phyloP scores from a whole-genome alignment of 2,329 filamentous ascomycete species.

The Phoma herbarum region DNA sequence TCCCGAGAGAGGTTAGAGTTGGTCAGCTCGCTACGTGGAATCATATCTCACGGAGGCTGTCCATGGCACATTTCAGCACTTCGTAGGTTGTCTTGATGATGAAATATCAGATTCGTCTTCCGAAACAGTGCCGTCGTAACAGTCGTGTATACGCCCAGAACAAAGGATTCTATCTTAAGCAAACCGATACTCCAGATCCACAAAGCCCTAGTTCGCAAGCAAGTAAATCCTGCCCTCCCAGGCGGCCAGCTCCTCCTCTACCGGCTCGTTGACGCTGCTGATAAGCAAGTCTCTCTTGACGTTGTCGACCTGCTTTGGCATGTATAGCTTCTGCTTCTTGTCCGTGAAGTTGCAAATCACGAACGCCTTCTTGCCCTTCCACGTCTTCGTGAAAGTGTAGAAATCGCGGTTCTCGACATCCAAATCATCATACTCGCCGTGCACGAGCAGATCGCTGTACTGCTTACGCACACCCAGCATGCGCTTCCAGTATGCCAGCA shows the following conservation, averaged over 20 bases:
- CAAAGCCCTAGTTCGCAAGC: conserved; percentile 12
- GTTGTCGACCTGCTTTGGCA: conserved; percentile 43
- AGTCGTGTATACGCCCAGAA: neutral
- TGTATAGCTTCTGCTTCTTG: conserved; percentile 40
- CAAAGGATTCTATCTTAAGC: neutral
- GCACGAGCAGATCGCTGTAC: conserved; percentile 67
- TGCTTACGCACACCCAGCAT: conserved; percentile 64
- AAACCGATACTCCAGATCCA: neutral
- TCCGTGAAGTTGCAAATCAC: conserved; percentile 50
- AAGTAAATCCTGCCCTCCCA: conserved; percentile 46
- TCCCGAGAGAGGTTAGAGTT: conserved; percentile 25
- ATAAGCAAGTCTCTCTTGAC: conserved; percentile 43
- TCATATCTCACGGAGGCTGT: conserved; percentile 44
- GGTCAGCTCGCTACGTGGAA: conserved; percentile 45
- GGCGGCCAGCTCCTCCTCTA: conserved; percentile 32
- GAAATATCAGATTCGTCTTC: neutral
- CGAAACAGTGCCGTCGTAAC: neutral
- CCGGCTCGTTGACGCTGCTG: conserved; percentile 28
- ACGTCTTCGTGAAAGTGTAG: conserved; percentile 60
- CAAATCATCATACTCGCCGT: conserved; percentile 65
- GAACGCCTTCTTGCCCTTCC: conserved; percentile 40
- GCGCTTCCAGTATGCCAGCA: conserved; percentile 69
- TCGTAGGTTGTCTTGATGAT: neutral
- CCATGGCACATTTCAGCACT: conserved; percentile 33
- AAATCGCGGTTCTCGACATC: conserved; percentile 63